Conservation (phyloP, 192 early-diverging fungal genomes). For the Diversispora eburnea region DNA sequence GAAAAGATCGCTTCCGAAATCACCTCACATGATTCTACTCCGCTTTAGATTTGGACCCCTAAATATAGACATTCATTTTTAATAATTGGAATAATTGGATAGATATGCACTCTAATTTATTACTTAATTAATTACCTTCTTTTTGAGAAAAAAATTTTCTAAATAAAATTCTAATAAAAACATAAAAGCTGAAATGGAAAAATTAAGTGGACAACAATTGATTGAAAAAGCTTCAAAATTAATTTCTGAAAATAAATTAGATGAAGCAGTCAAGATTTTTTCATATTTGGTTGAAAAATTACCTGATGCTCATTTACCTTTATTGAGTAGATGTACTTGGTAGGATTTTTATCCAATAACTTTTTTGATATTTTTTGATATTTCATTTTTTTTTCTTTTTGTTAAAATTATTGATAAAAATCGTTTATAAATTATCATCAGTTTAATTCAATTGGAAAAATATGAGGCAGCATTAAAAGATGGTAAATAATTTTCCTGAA, state of each 20-base stretch:
- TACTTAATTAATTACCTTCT: no score
- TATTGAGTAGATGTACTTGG: constrained; percentile 27
- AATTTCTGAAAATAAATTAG: constrained; percentile 2
- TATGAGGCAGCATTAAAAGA: constrained; percentile 15
- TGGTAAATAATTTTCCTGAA: constrained; percentile 5
- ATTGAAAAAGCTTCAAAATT: constrained; percentile 1
- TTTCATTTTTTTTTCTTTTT: not conserved
- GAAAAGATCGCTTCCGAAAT: no score
- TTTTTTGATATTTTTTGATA: not conserved
- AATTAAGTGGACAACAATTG: constrained; percentile 13
- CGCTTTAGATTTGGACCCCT: no score
- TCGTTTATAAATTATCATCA: not conserved
- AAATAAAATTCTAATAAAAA: no score
- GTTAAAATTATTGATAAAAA: not conserved
- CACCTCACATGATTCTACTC: no score
- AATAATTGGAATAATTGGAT: no score
- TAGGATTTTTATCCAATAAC: not conserved
- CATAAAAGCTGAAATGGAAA: constrained; percentile 20
- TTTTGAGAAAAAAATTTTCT: no score
- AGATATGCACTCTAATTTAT: no score
- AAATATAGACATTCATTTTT: no score
- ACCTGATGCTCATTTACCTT: constrained; percentile 17
- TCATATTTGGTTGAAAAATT: constrained; percentile 2
- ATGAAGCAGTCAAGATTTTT: constrained; percentile 24
- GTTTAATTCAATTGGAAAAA: constrained; percentile 19